Base-by-base conservation (phyloP, 768 basidiomycete genomes). In the Agrocybe pediades region DNA sequence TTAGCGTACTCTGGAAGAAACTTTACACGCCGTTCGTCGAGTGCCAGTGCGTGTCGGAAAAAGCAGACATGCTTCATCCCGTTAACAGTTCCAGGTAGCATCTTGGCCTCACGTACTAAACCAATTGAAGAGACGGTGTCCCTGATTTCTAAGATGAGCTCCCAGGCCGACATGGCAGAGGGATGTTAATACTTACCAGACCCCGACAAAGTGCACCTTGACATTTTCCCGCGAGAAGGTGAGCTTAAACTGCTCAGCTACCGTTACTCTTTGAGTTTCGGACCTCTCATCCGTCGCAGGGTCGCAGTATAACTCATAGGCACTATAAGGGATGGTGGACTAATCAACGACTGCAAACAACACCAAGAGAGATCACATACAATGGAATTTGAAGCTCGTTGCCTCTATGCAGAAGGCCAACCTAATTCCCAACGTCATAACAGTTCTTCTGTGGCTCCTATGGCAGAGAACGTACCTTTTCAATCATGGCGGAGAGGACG, bases 81-180 rank as follows among this genome's bases (percentile, higher is more conserved):
- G 41, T 57, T 53, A 16, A 46, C 64, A 6, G 73, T 73, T 20
- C 52, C 56, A 6, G 78, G 74, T 21, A 53, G 64, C n/a, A n/a
- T n/a, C 13, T 54, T 65, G 11, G 53, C 59, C 40, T 74, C 60
- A 1, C 53, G 53, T 23, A 67, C 39, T 2, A 78, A 9, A 6
- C 79, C 75, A 41, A 80, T 67, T 0, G 78, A 76, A 2, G 79
- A 79, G 6, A 79, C 78, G 0, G 77, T 77, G 27, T 79, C 78
- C 77, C 77, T 79, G n/a, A n/a, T n/a, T n/a, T n/a, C n/a, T n/a
- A n/a, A n/a, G n/a, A n/a, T n/a, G n/a, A n/a, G n/a, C n/a, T n/a
- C n/a, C n/a, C n/a, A n/a, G n/a, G n/a, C n/a, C n/a, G n/a, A n/a
- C n/a, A n/a, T n/a, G 30, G 20, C 16, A 39, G 3, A 19, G 21